Conservation (phyloP, 148 eudicot species). For the Vaccinium macrocarpon region DNA sequence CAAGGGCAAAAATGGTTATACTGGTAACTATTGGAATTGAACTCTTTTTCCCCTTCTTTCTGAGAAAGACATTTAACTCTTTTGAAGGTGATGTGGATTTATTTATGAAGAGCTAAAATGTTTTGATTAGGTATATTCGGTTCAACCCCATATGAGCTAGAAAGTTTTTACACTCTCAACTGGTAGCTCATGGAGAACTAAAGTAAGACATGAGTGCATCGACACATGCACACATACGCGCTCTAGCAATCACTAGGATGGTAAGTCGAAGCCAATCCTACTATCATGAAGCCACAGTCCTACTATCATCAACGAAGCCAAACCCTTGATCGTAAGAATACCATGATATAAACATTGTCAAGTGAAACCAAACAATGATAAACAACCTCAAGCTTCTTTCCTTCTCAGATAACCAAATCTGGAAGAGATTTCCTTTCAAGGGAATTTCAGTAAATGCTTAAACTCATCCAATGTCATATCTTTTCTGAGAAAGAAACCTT, state of each 20-base stretch:
- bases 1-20: too few species aligned
- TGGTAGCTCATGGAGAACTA: not conserved
- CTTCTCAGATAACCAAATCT: not conserved
- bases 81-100: too few species aligned
- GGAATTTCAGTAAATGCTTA: not conserved
- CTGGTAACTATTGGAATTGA: too few species aligned
- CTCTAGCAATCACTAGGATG: not conserved
- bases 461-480: not conserved
- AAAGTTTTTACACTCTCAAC: not conserved
- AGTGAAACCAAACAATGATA: not conserved
- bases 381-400: not conserved
- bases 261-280: not conserved
- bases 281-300: not conserved
- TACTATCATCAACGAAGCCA: not conserved
- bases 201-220: not conserved
- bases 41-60: too few species aligned
- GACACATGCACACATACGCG: too few species aligned
- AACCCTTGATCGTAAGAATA: not conserved
- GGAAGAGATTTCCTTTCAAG: not conserved
- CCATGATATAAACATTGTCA: not conserved
- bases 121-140: not conserved
- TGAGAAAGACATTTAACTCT: too few species aligned
- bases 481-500: not conserved
- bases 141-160: not conserved
- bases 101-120: not conserved